Conservation (phyloP, 78 protist genomes). For the Corallochytrium limacisporum region DNA sequence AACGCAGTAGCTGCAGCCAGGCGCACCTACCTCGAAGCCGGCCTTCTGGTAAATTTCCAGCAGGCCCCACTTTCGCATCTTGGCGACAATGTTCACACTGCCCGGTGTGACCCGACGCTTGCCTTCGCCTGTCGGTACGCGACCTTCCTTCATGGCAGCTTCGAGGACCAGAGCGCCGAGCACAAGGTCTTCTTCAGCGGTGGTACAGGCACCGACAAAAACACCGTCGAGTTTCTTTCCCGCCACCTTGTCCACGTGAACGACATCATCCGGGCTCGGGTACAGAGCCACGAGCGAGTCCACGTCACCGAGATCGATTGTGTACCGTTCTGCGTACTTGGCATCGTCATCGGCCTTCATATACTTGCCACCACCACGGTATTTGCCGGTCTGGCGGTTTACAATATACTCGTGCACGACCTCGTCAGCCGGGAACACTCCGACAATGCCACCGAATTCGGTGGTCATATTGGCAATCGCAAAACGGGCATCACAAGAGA, state of each 20-base stretch:
- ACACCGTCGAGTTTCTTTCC: not conserved
- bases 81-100: not conserved
- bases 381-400: not conserved
- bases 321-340: not conserved
- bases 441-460: not conserved
- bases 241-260: not conserved
- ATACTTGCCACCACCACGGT: not conserved
- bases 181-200: not conserved
- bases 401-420: not conserved
- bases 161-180: not conserved
- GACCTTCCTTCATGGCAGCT: not conserved
- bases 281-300: not conserved
- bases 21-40: not conserved
- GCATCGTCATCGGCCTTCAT: not conserved
- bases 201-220: not conserved
- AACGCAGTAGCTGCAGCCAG: not conserved
- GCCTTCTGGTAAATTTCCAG: not conserved
- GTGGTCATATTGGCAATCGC: not conserved
- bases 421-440: not conserved
- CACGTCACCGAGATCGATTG: not conserved
- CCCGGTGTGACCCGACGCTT: not conserved
- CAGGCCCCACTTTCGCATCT: not conserved
- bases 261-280: not conserved
- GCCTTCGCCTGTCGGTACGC: not conserved
- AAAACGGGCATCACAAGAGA: not conserved